Conservation (phyloP, 148 eudicot genomes). For the Polygonum aviculare region DNA sequence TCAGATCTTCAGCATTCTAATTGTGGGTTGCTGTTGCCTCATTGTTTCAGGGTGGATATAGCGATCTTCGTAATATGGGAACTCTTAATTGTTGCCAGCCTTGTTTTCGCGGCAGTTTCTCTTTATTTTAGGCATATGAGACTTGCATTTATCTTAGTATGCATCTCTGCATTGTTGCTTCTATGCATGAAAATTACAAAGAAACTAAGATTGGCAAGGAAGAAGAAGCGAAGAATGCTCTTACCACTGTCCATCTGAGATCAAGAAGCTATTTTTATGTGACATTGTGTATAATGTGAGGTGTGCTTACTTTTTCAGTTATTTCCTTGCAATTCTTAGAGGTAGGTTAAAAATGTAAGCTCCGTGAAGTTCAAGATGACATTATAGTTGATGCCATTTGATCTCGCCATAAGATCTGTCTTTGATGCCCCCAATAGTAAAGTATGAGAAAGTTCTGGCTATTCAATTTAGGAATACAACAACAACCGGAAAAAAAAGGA, state of each 20-base stretch:
- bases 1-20: neutral
- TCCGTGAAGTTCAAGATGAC: neutral
- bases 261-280: neutral
- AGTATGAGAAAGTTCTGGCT: neutral
- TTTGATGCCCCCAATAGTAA: neutral
- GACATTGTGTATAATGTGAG: neutral
- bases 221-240: constrained; percentile 98
- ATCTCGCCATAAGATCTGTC: too few species aligned
- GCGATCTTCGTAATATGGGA: constrained; percentile 91
- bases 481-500: neutral
- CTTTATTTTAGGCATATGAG: constrained; percentile 74
- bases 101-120: constrained; percentile 87
- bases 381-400: neutral
- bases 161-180: constrained; percentile 55
- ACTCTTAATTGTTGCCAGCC: constrained; percentile 66
- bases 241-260: constrained; percentile 85
- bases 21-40: constrained; percentile 8
- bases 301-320: neutral
- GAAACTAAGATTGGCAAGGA: constrained; percentile 79
- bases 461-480: neutral
- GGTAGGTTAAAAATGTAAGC: neutral
- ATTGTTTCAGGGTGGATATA: constrained; percentile 74
- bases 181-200: constrained; percentile 86
- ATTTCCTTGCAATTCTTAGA: neutral
- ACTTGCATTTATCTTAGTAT: constrained; percentile 69